Conservation (phyloP, 768 basidiomycete genomes). For the Pisolithus marmoratus region DNA sequence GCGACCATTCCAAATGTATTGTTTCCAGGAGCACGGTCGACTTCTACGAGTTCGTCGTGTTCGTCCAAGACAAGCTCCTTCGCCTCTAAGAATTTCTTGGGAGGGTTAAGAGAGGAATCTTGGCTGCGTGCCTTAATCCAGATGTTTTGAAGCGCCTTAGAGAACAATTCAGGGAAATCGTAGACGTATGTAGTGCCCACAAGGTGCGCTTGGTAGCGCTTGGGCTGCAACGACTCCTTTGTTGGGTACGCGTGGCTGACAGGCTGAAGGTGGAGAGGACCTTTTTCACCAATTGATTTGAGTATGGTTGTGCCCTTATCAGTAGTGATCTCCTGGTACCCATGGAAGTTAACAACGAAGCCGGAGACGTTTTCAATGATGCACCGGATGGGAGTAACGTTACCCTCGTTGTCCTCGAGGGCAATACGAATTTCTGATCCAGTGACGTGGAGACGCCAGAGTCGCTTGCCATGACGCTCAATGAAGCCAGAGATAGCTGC, state of each 20-base stretch:
- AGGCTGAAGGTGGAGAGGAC: slow-evolving; percentile 92
- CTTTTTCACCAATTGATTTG: slow-evolving; percentile 97
- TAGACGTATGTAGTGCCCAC: slow-evolving; percentile 98
- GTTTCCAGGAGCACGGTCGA: slow-evolving; percentile 88
- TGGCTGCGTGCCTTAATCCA: slow-evolving; percentile 71
- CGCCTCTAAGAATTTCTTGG: slow-evolving; percentile 75
- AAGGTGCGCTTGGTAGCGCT: slow-evolving; percentile 97
- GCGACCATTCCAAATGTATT: slow-evolving; percentile 97
- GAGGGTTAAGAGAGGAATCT: slow-evolving; percentile 63
- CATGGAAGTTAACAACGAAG: slow-evolving; percentile 97
- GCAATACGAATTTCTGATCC: slow-evolving; percentile 95
- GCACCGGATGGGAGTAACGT: slow-evolving; percentile 92
- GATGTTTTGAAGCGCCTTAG: slow-evolving; percentile 90
- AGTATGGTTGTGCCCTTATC: slow-evolving; percentile 94
- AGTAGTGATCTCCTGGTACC: slow-evolving; percentile 95
- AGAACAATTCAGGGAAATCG: slow-evolving; percentile 99
- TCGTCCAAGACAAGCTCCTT: slow-evolving; percentile 94
- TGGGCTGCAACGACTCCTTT: slow-evolving; percentile 96
- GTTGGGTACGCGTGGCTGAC: slow-evolving; percentile 92
- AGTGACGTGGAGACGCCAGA: slow-evolving; percentile 97
- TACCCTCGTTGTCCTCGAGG: slow-evolving; percentile 92
- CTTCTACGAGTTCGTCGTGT: slow-evolving; percentile 83
- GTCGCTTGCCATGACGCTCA: slow-evolving; percentile 94
- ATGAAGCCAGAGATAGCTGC: slow-evolving; percentile 99
- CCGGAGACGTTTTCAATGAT: slow-evolving; percentile 99